A percentile compares a stretch with the other conserved stretches of the same genome.
These are phyloP conservation scores for Ajuga reptans DNA, from an alignment of 305 asterid genomes.

Conservation along the genomic window DNA sequence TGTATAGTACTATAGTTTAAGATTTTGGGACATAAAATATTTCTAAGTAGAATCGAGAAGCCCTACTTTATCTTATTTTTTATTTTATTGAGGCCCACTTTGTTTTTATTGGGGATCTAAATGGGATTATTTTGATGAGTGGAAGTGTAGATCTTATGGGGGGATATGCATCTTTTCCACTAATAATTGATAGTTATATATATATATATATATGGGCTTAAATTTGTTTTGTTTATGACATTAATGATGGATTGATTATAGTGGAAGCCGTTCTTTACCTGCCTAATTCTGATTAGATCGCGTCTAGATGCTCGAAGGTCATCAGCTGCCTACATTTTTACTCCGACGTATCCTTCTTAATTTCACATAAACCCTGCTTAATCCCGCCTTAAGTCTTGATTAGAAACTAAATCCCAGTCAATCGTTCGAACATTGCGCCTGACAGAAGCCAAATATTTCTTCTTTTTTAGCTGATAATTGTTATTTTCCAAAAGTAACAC, in stretches of 20 bases:
- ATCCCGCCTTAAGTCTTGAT: too few species aligned
- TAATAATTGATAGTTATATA: constrained; percentile 58
- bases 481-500: neutral
- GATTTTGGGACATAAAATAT: constrained; percentile 1
- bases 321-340: too few species aligned
- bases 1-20: constrained; percentile 9
- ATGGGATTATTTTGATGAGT: constrained; percentile 13
- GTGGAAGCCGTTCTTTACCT: constrained; percentile 42
- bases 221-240: constrained; percentile 20
- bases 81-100: too few species aligned
- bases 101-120: constrained; percentile 21
- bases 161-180: constrained; percentile 32
- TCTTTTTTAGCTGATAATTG: neutral
- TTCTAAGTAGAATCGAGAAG: neutral
- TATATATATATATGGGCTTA: too few species aligned
- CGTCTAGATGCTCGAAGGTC: too few species aligned
- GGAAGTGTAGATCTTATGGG: constrained; percentile 20
- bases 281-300: too few species aligned
- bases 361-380: too few species aligned
- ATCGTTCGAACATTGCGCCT: constrained; percentile 25
- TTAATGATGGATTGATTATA: constrained; percentile 53
- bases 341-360: too few species aligned
- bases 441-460: constrained; percentile 19
- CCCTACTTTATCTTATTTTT: neutral
- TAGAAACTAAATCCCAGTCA: too few species aligned